Percentiles rank a stretch among this genome's conserved stretches.
Conservation (phyloP, 345 rosid genomes). For the Ceriops zippeliana region DNA sequence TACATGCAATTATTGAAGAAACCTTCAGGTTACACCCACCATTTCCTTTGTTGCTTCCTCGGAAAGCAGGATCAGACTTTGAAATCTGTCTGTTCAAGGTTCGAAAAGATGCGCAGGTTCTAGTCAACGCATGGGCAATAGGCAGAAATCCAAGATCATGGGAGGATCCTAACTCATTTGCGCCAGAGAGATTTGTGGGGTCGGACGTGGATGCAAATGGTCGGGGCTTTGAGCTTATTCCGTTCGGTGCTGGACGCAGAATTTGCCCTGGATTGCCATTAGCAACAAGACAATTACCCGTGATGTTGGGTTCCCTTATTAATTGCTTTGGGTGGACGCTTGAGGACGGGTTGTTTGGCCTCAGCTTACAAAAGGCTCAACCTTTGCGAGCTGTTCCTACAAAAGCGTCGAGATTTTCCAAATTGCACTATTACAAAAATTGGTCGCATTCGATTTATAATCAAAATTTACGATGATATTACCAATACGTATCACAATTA, state of each 20-base stretch:
- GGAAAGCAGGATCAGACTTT: constrained; percentile 30
- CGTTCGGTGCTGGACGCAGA: constrained; percentile 44
- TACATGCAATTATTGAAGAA: constrained; percentile 47
- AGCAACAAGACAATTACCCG: constrained; percentile 37
- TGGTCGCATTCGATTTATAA: too few relatives aligned
- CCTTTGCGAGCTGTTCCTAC: constrained; percentile 34
- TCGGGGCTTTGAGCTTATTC: constrained; percentile 33
- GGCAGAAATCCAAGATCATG: constrained; percentile 42
- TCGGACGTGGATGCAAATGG: constrained; percentile 35
- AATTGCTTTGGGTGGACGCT: constrained; percentile 44
- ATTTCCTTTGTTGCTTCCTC: constrained; percentile 37
- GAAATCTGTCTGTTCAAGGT: constrained; percentile 30
- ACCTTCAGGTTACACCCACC: constrained; percentile 50
- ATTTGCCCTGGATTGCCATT: constrained; percentile 44
- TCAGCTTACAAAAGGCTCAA: constrained; percentile 31
- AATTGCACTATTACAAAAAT: too few relatives aligned
- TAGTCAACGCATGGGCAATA: constrained; percentile 51
- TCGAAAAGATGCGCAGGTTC: constrained; percentile 39
- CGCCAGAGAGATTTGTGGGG: constrained; percentile 46
- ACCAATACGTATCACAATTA: too few relatives aligned
- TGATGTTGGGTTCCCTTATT: constrained; percentile 40
- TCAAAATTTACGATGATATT: too few relatives aligned
- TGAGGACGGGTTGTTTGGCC: constrained; percentile 31
- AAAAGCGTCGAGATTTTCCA: background rate
- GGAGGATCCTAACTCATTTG: constrained; percentile 28